Evolutionary conservation across 2,329 filamentous ascomycete genomes (phyloP), one percentile per base, ranked within the genome.

Genomic region (Didymella segeticola): DNA sequence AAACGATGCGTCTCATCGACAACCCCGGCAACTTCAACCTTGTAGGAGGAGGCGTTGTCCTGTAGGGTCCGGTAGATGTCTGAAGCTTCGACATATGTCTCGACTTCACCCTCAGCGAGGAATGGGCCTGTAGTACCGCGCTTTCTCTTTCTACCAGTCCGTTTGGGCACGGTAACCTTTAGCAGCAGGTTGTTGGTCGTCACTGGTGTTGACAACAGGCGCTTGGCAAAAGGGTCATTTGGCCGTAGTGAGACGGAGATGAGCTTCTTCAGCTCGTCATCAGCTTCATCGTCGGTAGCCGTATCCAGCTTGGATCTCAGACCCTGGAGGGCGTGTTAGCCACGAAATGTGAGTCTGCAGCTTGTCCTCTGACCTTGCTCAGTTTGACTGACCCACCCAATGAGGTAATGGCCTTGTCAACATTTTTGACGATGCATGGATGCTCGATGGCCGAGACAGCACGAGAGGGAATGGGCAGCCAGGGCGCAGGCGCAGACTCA

Each of bases 1-100:
- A 96, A 99, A 30, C 93, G 86, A 79, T 98, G 92, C 1, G 89
- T 95, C 62, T 90, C 86, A 49, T 87, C 85, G 56, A 97, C 84
- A 17, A 86, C 75, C 7, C 91, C 91, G 3, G 93, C 82, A 1
- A 87, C 82, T 62, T 92, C 86, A 25, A 91, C 82, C 4, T 81
- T 76, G 70, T 93, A 93, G 8, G 75, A 82, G 8, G 80, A 82
- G 0, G 80, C 77, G 69, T 92, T 95, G 69, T 96, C 91, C 61
- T 81, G 82, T 55, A 96, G 74, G 58, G 83, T 88, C 54, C 83
- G 82, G 29, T 86, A 78, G 25, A 93, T 73, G 8, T 82, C 61
- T 6, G 66, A 37, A 6, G 71, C 67, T 47, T 65, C 58, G 9
- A 64, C 55, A 36, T 64, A 62, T 15, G 14, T 34, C 19, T 47